Evolutionary conservation across 345 rosid species (phyloP).

Genomic region (Eutrema heterophyllum): DNA sequence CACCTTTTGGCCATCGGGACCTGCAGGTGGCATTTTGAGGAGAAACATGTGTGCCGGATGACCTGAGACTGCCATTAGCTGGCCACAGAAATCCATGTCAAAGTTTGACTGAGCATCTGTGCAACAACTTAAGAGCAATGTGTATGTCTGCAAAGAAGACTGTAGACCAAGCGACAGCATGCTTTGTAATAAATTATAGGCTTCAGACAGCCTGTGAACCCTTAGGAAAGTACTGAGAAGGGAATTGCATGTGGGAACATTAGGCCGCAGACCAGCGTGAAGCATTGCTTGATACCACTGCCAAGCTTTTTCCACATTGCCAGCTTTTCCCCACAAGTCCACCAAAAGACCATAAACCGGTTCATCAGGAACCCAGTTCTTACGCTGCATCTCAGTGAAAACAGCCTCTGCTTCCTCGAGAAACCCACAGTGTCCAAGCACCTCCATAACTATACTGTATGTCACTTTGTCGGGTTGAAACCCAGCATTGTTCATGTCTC

Average conservation of each 20-base stretch:
- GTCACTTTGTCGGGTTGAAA: constrained; percentile 92
- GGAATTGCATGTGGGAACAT: constrained; percentile 95
- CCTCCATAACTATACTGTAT: constrained; percentile 97
- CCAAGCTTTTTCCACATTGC: constrained; percentile 83
- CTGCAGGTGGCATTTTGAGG: constrained; percentile 75
- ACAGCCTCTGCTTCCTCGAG: constrained; percentile 90
- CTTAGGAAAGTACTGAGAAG: constrained; percentile 84
- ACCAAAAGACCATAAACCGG: constrained; percentile 93
- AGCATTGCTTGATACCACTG: constrained; percentile 93
- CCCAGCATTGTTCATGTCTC: constrained; percentile 78
- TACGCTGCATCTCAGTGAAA: constrained; percentile 76
- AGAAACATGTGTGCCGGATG: constrained; percentile 89
- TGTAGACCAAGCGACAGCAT: constrained; percentile 66
- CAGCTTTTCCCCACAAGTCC: constrained; percentile 95
- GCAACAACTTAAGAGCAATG: constrained; percentile 83
- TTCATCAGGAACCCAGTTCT: constrained; percentile 92
- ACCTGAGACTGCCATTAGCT: constrained; percentile 80
- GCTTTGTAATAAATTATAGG: constrained; percentile 67
- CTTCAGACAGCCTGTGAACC: constrained; percentile 65
- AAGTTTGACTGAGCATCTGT: constrained; percentile 67
- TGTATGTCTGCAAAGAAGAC: constrained; percentile 84
- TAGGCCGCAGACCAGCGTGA: constrained; percentile 71
- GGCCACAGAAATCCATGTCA: constrained; percentile 73
- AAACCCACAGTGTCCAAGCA: constrained; percentile 86
- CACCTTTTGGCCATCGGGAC: constrained; percentile 91